A percentile compares a stretch with the other conserved stretches of the same genome.
These are phyloP conservation scores for Linnemannia zychae DNA, from an alignment of 192 early-diverging fungal genomes.

Conservation along the genomic window DNA sequence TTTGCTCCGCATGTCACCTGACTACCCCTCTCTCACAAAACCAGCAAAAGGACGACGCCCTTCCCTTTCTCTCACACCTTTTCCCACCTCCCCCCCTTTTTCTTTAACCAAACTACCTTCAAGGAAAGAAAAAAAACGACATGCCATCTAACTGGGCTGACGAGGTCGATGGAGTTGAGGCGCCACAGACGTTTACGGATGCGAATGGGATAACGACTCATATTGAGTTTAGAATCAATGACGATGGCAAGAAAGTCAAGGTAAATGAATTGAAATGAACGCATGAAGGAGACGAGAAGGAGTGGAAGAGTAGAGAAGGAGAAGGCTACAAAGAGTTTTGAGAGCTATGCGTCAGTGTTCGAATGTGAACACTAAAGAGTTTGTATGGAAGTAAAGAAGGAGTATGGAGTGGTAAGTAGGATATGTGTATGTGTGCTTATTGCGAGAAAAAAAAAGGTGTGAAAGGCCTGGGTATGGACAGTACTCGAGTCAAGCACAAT, in stretches of 20 bases:
- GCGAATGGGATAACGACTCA: conserved; percentile 85
- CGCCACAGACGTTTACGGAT: conserved; percentile 63
- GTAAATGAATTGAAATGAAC: conserved; percentile 40
- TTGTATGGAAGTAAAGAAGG: too few relatives aligned
- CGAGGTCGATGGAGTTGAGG: conserved; percentile 24
- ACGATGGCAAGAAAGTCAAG: conserved; percentile 92
- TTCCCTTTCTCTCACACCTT: not conserved
- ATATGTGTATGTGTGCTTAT: too few relatives aligned
- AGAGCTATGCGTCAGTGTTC: too few relatives aligned
- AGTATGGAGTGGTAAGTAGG: too few relatives aligned
- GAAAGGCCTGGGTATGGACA: too few relatives aligned
- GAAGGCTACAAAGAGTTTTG: not conserved
- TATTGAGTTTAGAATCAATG: conserved; percentile 82
- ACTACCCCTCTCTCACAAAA: not conserved
- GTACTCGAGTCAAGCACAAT: too few relatives aligned
- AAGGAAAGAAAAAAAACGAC: not conserved
- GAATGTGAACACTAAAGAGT: too few relatives aligned
- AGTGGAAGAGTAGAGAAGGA: not conserved
- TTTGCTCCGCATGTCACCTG: conserved; percentile 6
- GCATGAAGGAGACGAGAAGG: not conserved
- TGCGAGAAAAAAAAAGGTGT: not conserved
- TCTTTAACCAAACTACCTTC: not conserved
- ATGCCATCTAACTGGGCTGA: conserved; percentile 24
- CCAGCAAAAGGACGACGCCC: too few relatives aligned
- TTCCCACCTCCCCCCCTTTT: not conserved